Percentiles rank a stretch among this genome's conserved stretches.
These are phyloP conservation scores for Mycena pura DNA, from an alignment of 768 basidiomycete genomes.

Conservation along the genomic window DNA sequence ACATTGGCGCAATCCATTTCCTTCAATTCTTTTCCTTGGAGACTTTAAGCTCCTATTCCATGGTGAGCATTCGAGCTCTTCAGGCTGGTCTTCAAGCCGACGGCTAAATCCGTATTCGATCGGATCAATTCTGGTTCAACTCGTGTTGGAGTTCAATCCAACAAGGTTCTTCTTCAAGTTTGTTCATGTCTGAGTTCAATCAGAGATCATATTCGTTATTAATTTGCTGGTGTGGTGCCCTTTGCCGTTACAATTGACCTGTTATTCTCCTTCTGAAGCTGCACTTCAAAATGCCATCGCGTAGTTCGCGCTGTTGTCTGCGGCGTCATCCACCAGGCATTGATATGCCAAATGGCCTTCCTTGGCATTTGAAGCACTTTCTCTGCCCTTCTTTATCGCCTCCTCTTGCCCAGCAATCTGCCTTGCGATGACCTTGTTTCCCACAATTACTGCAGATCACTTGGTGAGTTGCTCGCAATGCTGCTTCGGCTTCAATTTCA, in stretches of 20 bases:
- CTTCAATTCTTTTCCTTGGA: too few relatives aligned
- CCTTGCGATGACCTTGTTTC: not conserved
- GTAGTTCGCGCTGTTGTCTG: not conserved
- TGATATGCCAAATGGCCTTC: not conserved
- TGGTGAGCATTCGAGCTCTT: not conserved
- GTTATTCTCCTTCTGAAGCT: too few relatives aligned
- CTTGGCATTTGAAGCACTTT: not conserved
- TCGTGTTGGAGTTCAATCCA: not conserved
- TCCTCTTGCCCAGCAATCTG: not conserved
- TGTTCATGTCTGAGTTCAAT: too few relatives aligned
- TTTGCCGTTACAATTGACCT: too few relatives aligned
- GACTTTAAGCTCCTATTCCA: too few relatives aligned
- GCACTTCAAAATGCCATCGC: not conserved
- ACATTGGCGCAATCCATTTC: not conserved
- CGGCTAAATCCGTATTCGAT: not conserved
- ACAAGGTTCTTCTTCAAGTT: not conserved
- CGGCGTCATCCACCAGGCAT: too few relatives aligned
- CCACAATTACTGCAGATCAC: not conserved
- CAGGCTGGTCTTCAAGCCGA: not conserved
- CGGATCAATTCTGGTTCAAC: not conserved
- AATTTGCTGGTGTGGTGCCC: too few relatives aligned
- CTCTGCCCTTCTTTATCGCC: not conserved
- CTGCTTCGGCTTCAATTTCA: too few relatives aligned
- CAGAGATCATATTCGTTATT: too few relatives aligned
- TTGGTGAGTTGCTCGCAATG: not conserved